Evolutionary conservation across 208 protist species (phyloP), one percentile per base, ranked within the genome.

Genomic region (Leishmania major): DNA sequence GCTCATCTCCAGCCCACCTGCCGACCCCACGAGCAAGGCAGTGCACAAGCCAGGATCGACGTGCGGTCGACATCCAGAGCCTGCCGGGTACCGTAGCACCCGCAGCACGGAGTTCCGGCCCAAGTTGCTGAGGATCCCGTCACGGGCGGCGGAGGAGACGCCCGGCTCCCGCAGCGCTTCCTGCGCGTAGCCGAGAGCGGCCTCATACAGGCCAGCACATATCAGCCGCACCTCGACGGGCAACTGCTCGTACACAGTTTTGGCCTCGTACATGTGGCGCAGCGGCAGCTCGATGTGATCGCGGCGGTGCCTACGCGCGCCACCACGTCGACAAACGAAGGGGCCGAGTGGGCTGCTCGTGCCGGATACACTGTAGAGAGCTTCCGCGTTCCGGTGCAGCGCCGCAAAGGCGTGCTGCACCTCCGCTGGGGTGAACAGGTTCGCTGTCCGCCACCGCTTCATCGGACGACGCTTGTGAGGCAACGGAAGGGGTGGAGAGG

Each of bases 41-140:
- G 93, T 94, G 84, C 90, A 93, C 53, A 95, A 77, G n/a, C 93
- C 93, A 3, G 93, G 93, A 76, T 96, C 93, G 28, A 89, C 85
- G 80, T 96, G 93, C 7, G 93, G 90, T 6, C 91, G 87, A 57
- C 93, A 95, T 55, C 91, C 93, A 2, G 81, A 82, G 35, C 90
- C 89, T 4, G 47, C 53, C 25, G 85, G 78, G 81, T 96, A 96
- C 43, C 86, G 87, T 81, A 92, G 86, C 71, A 94, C 77, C 28
- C 93, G 90, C 73, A 96, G 86, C 37, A 96, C 93, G 40, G 91
- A 95, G 55, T 85, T 80, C 25, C 67, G 82, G 19, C 66, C 72
- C 64, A 94, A 59, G 67, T 88, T 77, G 1, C 72, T 35, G 5
- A 89, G 78, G 25, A 92, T 37, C 19, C 85, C 87, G 1, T n/a